Evolutionary conservation across 208 protist species (phyloP), one percentile per base, ranked within the genome.

Genomic region (Wallacemonas sp.): DNA sequence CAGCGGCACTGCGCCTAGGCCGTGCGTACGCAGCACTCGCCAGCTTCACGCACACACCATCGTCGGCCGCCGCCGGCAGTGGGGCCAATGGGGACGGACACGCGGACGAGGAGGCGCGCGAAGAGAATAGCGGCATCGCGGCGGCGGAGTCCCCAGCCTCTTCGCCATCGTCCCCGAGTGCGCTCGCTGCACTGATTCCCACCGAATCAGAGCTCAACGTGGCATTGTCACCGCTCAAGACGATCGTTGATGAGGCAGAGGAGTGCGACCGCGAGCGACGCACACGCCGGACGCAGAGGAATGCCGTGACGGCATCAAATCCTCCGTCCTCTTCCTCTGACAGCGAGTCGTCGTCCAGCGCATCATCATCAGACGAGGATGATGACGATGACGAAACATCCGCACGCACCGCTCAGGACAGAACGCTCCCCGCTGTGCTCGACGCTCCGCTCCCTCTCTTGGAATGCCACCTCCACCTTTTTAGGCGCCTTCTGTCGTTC

Each of bases 371-470:
- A 3, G 50, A 57, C 6, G 50, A 57, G 4, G 50, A 57, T 27
- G 50, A 57, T 24, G 6, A 33, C n/a, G 45, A 53, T 12, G 13
- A 30, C 8, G 46, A 54, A 19, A 19, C 3, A 39, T 15, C 10
- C 21, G 46, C 21, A 19, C 13, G 6, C 5, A n/a, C n/a, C n/a
- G n/a, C n/a, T n/a, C n/a, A n/a, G 0, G 50, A 57, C 32, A 9
- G 13, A 19, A 34, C 50, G 9, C 29, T 60, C 29, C 61, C 67
- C 37, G 57, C 54, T 15, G 62, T 59, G 0, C 55, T 79, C 2
- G 63, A 79, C 36, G 55, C 57, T 9, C 67, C 66, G 27, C 58
- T 79, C 19, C 67, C 60, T 1, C 42, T 79, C 27, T 38, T 79
- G 36, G 73, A 79, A 50, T 79, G 73, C 58, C 21, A 58, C 1